phyloP scores from a whole-genome alignment of 164 flowering plant species.

The Vitis rotundifolia region DNA sequence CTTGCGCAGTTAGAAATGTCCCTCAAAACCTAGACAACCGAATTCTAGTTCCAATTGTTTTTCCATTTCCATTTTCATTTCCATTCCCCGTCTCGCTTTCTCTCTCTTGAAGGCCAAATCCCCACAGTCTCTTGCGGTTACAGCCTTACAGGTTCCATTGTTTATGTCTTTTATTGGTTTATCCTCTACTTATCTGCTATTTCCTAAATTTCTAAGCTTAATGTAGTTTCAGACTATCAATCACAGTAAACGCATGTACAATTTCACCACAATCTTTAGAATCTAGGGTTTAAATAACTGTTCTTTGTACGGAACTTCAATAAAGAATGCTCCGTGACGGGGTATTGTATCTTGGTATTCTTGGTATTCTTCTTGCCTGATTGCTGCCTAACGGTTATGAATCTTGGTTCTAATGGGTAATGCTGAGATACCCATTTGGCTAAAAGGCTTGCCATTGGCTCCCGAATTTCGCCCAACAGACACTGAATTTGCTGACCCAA shows the following conservation, averaged over 20 bases:
- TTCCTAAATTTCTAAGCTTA: background rate
- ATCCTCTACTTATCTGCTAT: background rate
- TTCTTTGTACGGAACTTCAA: background rate
- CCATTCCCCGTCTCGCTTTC: slow-evolving; percentile 4
- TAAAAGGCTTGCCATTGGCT: slow-evolving; percentile 78
- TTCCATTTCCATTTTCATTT: background rate
- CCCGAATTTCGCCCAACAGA: slow-evolving; percentile 89
- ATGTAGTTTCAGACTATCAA: background rate
- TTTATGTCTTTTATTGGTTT: slow-evolving; percentile 5
- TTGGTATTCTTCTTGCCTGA: background rate
- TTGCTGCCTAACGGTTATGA: slow-evolving; percentile 2
- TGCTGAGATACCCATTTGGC: slow-evolving; percentile 79
- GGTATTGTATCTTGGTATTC: background rate
- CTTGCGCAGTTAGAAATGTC: slow-evolving; percentile 20
- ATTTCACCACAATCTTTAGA: slow-evolving; percentile 3
- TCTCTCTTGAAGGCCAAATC: slow-evolving; percentile 10
- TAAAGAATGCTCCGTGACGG: background rate
- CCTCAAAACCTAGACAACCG: slow-evolving; percentile 15
- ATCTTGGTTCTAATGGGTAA: slow-evolving; percentile 52
- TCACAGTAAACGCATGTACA: background rate
- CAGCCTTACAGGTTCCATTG: slow-evolving; percentile 23
- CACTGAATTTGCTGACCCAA: slow-evolving; percentile 97
- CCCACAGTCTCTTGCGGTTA: slow-evolving; percentile 4
- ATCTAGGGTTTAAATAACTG: slow-evolving; percentile 10
- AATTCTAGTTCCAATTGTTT: background rate